Evolutionary conservation across 2,329 filamentous ascomycete species (phyloP).

Genomic region (Pseudogymnoascus sp.): DNA sequence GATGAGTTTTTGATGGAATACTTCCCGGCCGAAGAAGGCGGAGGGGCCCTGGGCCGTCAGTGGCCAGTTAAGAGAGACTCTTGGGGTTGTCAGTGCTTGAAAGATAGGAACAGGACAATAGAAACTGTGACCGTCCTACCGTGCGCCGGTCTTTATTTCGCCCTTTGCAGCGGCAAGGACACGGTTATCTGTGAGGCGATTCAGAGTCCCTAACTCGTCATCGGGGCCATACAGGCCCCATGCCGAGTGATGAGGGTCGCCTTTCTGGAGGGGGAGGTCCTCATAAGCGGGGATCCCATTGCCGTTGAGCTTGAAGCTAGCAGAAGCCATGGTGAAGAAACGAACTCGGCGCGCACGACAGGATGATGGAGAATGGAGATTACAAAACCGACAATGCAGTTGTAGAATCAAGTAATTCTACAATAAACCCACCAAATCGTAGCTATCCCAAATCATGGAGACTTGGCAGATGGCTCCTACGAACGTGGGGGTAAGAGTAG

Average conservation of each 20-base stretch:
- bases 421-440: background rate
- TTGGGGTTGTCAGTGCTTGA: slow-evolving; percentile 17
- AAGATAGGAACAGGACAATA: background rate
- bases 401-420: background rate
- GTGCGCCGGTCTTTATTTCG: slow-evolving; percentile 45
- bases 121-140: background rate
- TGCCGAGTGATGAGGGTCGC: slow-evolving; percentile 35
- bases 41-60: slow-evolving; percentile 42
- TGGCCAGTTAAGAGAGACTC: slow-evolving; percentile 52
- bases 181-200: slow-evolving; percentile 47
- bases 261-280: slow-evolving; percentile 38
- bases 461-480: background rate
- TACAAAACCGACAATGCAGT: background rate
- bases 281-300: slow-evolving; percentile 40
- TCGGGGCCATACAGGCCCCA: slow-evolving; percentile 43
- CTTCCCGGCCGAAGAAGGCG: slow-evolving; percentile 47
- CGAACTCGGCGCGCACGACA: background rate
- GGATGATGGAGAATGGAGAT: background rate
- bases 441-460: background rate
- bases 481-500: background rate
- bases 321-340: background rate
- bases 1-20: slow-evolving; percentile 45
- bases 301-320: slow-evolving; percentile 27
- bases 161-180: slow-evolving; percentile 41
- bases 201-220: slow-evolving; percentile 53